Base-by-base conservation (phyloP, 257 asterid genomes). In the Ilex aquifolium region DNA sequence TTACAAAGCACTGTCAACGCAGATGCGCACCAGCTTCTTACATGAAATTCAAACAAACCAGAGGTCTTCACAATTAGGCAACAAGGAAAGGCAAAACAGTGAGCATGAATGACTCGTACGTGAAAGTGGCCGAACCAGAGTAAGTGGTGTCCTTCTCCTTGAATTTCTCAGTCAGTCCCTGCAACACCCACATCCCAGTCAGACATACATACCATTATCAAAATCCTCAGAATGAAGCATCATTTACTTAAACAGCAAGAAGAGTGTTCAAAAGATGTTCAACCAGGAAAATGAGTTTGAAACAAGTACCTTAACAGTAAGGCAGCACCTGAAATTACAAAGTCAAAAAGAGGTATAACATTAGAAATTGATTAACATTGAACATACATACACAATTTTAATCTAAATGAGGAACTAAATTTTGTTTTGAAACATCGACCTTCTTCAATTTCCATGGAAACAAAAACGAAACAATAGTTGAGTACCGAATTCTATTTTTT, bases 91-190 rank as follows among this genome's bases (percentile, higher is more conserved):
- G 97, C 76, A 91, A 51, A 40, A 91, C 84, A 1, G 98, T 88
- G 31, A 88, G 48, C 98, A 91, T 88, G 89, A 91, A 91, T 65
- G 93, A 15, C 60, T 91, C 98, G 1, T 88, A 91, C 29, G 79
- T 69, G 81, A 91, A 91, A 57, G 89, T 85, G 56, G 91, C 96
- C 3, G 96, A 80, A 31, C 96, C 98, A 39, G 95, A 30, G 66
- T 75, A 81, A 17, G 80, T 53, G 16, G 80, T 73, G 74, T 91
- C 98, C 84, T 86, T 88, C 85, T 91, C 96, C 83, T 91, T 93
- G 79, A 93, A 93, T 69, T 93, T 93, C 64, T 93, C 97, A 2
- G 99, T 90, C 77, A 93, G 71, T 14, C 97, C 97, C 98, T 88
- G 84, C 80, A 59, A 67, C 16, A 57, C 53, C 51, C 51, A 63